Base-by-base conservation (phyloP, 2,329 filamentous ascomycete genomes). In the Penicillium janthinellum region DNA sequence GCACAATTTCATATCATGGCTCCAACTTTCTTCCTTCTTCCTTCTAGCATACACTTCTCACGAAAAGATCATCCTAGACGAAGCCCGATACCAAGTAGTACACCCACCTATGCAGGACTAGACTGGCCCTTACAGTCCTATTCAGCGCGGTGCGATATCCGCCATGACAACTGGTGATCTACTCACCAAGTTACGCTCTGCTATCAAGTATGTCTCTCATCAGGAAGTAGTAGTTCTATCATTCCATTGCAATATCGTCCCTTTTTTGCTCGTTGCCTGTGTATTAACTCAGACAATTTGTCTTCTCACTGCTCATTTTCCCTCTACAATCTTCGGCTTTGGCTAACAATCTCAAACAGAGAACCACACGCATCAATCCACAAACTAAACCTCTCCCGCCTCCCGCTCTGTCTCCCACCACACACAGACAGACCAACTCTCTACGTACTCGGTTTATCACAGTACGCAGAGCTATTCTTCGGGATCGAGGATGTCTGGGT, bases 321-420 rank as follows among this genome's bases (percentile, higher is more conserved):
- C 11, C 10, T 22, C 20, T 12, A 14, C 4, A 28, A 7, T 14
- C 17, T 11, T 22, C 8, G 6, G 11, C 20, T 22, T 34, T 49
- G 39, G 15, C 48, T 51, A 28, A 51, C 48, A 25, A 20, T 20
- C 17, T 14, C 3, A 35, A 39, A 10, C 48, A 63, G 61, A 53
- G 53, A 55, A 48, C 61, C 61, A 44, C 61, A 63, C 38, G 54
- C 61, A 48, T 56, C 53, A 20, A 63, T 63, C 44, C 61, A 63
- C 41, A 54, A 50, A 41, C 42, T 61, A 42, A 63, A 61, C n/a
- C 39, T 63, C 20, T 56, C 61, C 3, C 58, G 61, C 17, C 56
- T 63, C 45, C 47, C 56, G 5, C 53, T 63, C 28, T 59, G 61
- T 31, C 28, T 63, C 12, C 61, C 61, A 12, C 61, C 61, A 10